Conservation (phyloP, 352 stramenopile genomes). For the Phytophthora uliginosa region DNA sequence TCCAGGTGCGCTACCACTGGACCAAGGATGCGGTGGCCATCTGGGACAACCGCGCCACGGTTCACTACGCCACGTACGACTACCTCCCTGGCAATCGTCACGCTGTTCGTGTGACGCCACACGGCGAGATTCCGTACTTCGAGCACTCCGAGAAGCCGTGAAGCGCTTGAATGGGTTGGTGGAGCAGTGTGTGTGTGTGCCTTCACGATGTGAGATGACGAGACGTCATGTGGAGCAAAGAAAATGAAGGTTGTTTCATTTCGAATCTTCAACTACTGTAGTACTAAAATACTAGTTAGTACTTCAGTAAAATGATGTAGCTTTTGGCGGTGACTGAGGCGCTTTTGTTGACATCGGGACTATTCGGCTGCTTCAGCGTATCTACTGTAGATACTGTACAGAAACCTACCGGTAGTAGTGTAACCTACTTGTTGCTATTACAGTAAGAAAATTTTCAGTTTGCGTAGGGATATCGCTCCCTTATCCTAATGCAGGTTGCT, state of each 20-base stretch:
- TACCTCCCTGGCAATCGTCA: slow-evolving; percentile 29
- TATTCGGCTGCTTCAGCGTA: too few species aligned
- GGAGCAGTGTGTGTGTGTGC: background rate
- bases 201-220: background rate
- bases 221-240: background rate
- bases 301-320: too few species aligned
- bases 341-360: too few species aligned
- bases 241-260: background rate
- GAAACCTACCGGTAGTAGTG: too few species aligned
- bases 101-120: slow-evolving; percentile 27
- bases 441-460: too few species aligned
- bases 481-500: too few species aligned
- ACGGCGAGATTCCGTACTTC: slow-evolving; percentile 31
- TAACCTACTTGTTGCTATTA: too few species aligned
- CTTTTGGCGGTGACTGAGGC: too few species aligned
- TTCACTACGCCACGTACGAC: slow-evolving; percentile 32
- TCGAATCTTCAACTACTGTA: too few species aligned
- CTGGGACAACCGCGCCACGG: slow-evolving; percentile 28
- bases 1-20: slow-evolving; percentile 32
- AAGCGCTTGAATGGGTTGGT: background rate
- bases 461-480: too few species aligned
- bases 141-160: slow-evolving; percentile 5
- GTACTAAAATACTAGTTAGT: too few species aligned
- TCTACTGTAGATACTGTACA: too few species aligned
- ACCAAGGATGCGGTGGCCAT: slow-evolving; percentile 30